Conservation (phyloP, 2,329 filamentous ascomycete species). For the Penicillium expansum region DNA sequence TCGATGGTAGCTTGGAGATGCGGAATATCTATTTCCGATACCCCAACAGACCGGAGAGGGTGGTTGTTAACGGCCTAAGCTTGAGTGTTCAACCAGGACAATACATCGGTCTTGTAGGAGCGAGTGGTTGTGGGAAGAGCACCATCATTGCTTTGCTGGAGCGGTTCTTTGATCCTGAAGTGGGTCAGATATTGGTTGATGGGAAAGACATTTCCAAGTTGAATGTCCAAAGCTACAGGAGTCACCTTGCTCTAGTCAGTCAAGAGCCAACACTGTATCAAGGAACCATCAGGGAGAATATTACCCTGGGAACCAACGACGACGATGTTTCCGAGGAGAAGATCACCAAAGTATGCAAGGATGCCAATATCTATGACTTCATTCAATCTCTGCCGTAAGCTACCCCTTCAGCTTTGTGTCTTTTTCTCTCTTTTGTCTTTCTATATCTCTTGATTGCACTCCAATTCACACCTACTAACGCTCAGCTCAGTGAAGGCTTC, state of each 20-base stretch:
- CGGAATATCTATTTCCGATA: conserved; percentile 41
- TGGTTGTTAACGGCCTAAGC: conserved; percentile 15
- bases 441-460: background rate
- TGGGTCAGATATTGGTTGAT: conserved; percentile 77
- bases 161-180: conserved; percentile 86
- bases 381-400: conserved; percentile 44
- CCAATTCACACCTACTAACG: conserved; percentile 69
- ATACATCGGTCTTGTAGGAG: conserved; percentile 74
- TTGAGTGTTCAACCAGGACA: conserved; percentile 38
- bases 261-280: conserved; percentile 61
- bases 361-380: background rate
- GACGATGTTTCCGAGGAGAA: conserved; percentile 61
- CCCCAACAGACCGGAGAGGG: conserved; percentile 11
- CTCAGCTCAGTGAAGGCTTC: conserved; percentile 85
- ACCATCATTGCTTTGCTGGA: conserved; percentile 90
- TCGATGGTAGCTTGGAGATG: conserved; percentile 60
- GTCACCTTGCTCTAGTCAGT: conserved; percentile 80
- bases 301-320: background rate
- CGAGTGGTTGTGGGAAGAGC: conserved; percentile 88
- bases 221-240: conserved; percentile 82
- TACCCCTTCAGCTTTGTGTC: no score
- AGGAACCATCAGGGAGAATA: background rate
- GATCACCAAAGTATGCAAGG: background rate
- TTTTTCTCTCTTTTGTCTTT: background rate
- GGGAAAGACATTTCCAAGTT: conserved; percentile 75